Evolutionary conservation across 352 stramenopile genomes (phyloP), one percentile per base, ranked within the genome.

Genomic region (Nothophytophthora sp.): DNA sequence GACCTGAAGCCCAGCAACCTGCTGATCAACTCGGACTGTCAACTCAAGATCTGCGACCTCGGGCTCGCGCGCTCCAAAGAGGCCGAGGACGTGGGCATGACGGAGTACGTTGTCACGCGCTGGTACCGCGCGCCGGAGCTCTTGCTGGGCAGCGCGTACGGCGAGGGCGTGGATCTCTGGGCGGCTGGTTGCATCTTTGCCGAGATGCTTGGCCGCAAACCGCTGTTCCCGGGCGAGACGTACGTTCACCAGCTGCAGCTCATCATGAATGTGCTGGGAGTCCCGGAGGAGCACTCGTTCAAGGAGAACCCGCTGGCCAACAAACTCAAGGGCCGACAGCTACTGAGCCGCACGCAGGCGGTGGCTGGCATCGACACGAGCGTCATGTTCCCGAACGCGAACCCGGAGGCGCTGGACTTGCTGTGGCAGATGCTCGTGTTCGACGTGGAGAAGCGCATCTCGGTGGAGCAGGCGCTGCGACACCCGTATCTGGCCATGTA

Each of bases 21-120:
- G 58, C 83, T 95, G 29, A 89, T 94, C 52, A 95, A 95, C 58
- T 94, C 83, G 15, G 97, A 98, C 57, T 98, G 95, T 44, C 78
- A 98, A 60, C 78, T 99, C 32, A 98, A 98, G 68, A 97, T 99
- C 57, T 98, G 96, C 70, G 96, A 99, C 58, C 89, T 99, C 35
- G 96, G 96, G 16, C 76, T 98, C 9, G 92, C 94, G 28, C 88
- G 96, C 12, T 90, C 83, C 0, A 92, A 85, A 51, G 85, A 95
- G 55, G 70, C 78, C 0, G 82, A 95, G 23, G 85, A 95, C 40
- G 70, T 91, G 6, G 93, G 95, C 22, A 95, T 69, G 20, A 69
- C 89, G 3, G 92, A 98, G 63, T 98, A 98, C 44, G 92, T 98
- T 7, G 92, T 97, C 22, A 98, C 92, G 23, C 67, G 92, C 3